Percentiles rank a stretch among this genome's conserved stretches.
Conservation (phyloP, 192 early-diverging fungal species). For the Backusella australiensis region DNA sequence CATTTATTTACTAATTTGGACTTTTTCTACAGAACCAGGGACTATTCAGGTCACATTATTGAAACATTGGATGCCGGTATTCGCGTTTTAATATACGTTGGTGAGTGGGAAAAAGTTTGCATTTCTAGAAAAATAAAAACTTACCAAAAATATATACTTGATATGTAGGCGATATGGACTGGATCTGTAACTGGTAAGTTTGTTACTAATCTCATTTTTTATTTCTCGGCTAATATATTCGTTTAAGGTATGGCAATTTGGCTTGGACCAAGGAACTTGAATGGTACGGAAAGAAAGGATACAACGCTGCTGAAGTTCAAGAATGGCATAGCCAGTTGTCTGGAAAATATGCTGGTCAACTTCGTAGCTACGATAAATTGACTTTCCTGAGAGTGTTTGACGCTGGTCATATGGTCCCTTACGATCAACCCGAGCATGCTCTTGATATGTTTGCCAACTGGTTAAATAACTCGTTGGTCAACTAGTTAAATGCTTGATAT, state of each 20-base stretch:
- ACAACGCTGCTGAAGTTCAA: neutral
- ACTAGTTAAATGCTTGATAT: neutral
- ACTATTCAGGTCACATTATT: constrained; percentile 22
- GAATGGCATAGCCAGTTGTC: neutral
- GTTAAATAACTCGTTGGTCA: constrained; percentile 36
- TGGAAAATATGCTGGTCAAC: constrained; percentile 1
- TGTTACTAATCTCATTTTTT: neutral
- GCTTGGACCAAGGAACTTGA: constrained; percentile 67
- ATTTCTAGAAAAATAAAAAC: neutral
- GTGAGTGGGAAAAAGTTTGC: constrained; percentile 29
- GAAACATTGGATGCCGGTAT: constrained; percentile 76
- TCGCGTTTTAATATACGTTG: constrained; percentile 86
- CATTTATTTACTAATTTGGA: constrained; percentile 31
- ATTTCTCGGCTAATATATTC: neutral
- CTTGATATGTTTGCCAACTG: constrained; percentile 86
- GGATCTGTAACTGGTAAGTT: constrained; percentile 39
- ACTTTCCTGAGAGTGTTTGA: constrained; percentile 84
- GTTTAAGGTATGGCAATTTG: constrained; percentile 76
- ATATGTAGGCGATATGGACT: constrained; percentile 33
- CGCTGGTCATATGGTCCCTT: constrained; percentile 90
- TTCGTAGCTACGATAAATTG: constrained; percentile 53
- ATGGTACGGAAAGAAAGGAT: constrained; percentile 11
- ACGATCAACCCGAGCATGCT: constrained; percentile 81
- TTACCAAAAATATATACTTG: neutral
- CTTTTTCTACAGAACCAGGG: constrained; percentile 6